These are phyloP conservation scores for Roridomyces roridus DNA, from an alignment of 768 basidiomycete genomes.

Conservation along the genomic window DNA sequence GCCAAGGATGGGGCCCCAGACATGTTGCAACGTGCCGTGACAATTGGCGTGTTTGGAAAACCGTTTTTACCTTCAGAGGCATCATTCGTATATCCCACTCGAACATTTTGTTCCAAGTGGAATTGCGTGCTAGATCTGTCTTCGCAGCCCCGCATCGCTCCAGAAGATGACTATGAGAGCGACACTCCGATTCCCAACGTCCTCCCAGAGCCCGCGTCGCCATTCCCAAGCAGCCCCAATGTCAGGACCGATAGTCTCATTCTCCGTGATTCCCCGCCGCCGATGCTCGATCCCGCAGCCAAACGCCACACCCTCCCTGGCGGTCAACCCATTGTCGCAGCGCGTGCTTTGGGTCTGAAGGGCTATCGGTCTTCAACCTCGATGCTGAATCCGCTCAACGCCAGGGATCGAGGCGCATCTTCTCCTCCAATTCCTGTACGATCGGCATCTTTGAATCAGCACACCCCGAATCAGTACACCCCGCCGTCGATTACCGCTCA, in stretches of 20 bases:
- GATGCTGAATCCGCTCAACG: constrained; percentile 28
- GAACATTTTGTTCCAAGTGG: constrained; percentile 84
- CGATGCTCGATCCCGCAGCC: constrained; percentile 33
- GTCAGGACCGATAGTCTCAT: constrained; percentile 16
- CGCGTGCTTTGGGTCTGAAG: constrained; percentile 31
- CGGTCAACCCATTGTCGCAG: constrained; percentile 35
- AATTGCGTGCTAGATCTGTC: constrained; percentile 87
- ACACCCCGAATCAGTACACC: constrained; percentile 30
- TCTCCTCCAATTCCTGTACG: constrained; percentile 24
- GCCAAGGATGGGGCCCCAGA: constrained; percentile 28
- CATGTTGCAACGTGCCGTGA: constrained; percentile 67
- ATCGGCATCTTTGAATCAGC: constrained; percentile 13
- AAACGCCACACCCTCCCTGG: constrained; percentile 62
- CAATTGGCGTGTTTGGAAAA: constrained; percentile 79
- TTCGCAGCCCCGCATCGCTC: constrained; percentile 36
- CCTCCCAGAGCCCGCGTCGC: constrained; percentile 80
- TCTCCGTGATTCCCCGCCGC: constrained; percentile 24
- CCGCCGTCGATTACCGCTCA: constrained; percentile 42
- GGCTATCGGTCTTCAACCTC: constrained; percentile 29
- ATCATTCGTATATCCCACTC: constrained; percentile 78
- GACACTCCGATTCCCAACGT: constrained; percentile 48
- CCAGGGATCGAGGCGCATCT: constrained; percentile 24
- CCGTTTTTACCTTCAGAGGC: constrained; percentile 68
- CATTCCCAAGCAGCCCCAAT: constrained; percentile 59
- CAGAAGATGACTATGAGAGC: constrained; percentile 37